Percentiles rank a stretch among this genome's conserved stretches.
phyloP scores from a whole-genome alignment of 176 grass and related monocot species.

The Thalia dealbata region DNA sequence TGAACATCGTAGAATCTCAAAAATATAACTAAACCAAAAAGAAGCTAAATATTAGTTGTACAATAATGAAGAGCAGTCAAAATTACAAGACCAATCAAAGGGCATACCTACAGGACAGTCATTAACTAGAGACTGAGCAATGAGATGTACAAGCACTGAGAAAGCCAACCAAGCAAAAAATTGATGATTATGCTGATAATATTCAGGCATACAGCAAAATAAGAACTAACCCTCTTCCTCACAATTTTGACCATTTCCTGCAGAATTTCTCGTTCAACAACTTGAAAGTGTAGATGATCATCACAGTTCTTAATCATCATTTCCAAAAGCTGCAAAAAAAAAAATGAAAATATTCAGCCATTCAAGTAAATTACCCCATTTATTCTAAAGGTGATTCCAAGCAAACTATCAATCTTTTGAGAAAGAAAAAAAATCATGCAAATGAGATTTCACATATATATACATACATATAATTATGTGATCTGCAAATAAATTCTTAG shows the following conservation, averaged over 20 bases:
- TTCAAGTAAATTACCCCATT: background rate
- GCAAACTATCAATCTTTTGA: background rate
- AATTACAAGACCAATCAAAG: background rate
- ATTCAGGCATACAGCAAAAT: background rate
- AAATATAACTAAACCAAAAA: background rate
- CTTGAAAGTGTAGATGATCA: conserved; percentile 59
- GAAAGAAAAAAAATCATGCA: background rate
- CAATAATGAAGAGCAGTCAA: background rate
- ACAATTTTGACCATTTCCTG: conserved; percentile 75
- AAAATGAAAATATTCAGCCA: background rate
- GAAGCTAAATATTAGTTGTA: background rate
- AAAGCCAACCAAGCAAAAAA: background rate
- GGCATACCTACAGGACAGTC: background rate
- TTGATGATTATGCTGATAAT: background rate
- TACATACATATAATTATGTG: background rate
- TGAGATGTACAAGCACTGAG: background rate
- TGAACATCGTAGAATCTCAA: background rate
- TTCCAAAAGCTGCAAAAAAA: conserved; percentile 51
- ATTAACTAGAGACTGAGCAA: background rate
- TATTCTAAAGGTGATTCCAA: background rate
- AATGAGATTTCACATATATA: background rate
- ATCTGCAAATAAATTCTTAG: background rate
- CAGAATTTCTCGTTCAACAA: conserved; percentile 69
- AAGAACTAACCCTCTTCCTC: conserved; percentile 53
- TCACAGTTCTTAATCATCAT: conserved; percentile 84